Percentiles rank a stretch among this genome's conserved stretches.
phyloP scores from a whole-genome alignment of 1,284 basidiomycete species.

The Exobasidium cylindrosporum region DNA sequence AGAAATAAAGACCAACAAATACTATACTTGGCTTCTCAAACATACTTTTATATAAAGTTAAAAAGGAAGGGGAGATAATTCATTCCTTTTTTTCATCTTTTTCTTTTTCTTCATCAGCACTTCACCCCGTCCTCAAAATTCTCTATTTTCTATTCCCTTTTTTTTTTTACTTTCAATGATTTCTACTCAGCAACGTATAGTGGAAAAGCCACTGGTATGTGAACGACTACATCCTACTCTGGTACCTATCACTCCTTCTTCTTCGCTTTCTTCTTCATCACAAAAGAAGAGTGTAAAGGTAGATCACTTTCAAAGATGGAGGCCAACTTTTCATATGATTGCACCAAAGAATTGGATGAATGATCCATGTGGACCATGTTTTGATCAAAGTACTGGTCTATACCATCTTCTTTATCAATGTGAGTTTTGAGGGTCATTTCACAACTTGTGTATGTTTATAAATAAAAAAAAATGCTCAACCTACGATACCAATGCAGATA shows the following conservation, averaged over 20 bases:
- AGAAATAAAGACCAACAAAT: too few species aligned
- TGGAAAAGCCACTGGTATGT: too few species aligned
- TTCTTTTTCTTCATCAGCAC: too few species aligned
- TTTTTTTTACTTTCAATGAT: neutral
- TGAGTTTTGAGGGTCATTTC: slow-evolving; percentile 2
- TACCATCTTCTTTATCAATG: slow-evolving; percentile 42
- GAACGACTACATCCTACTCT: neutral
- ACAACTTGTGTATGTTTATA: neutral
- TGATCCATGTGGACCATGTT: slow-evolving; percentile 38
- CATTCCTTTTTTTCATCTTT: too few species aligned
- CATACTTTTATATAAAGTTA: too few species aligned
- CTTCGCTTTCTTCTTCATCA: too few species aligned
- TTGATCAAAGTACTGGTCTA: slow-evolving; percentile 26
- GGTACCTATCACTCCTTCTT: neutral
- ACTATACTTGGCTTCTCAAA: too few species aligned
- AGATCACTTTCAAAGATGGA: slow-evolving; percentile 25
- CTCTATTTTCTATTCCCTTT: too few species aligned
- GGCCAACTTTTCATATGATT: slow-evolving; percentile 34
- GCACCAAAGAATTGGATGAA: slow-evolving; percentile 45
- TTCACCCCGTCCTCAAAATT: too few species aligned
- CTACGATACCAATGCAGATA: slow-evolving; percentile 18
- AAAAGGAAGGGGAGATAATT: too few species aligned
- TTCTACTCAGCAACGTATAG: neutral
- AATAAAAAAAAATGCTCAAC: slow-evolving; percentile 1
- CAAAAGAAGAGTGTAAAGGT: neutral